A percentile compares a stretch with the other conserved stretches of the same genome.
These are phyloP conservation scores for Ogataea hybrid DNA, from an alignment of 1,139 yeast species.

Conservation along the genomic window DNA sequence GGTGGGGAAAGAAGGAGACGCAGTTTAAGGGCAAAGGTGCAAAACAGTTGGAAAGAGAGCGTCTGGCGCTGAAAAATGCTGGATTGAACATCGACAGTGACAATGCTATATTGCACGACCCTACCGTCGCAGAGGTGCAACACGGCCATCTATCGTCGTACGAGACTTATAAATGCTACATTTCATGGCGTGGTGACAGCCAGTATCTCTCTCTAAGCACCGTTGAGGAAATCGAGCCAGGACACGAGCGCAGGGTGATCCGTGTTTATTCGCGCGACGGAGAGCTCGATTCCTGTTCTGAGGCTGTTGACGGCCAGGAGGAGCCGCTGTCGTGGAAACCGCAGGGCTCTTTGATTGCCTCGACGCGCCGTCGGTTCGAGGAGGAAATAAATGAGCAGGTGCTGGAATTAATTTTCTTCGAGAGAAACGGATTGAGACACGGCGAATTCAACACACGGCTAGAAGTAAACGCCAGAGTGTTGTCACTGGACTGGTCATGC, in stretches of 20 bases:
- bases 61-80: constrained; percentile 58
- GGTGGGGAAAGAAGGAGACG: constrained; percentile 98
- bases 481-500: constrained; percentile 74
- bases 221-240: constrained; percentile 51
- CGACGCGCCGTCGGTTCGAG: constrained; percentile 62
- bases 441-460: constrained; percentile 79
- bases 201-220: constrained; percentile 73
- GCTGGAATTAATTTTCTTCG: constrained; percentile 73
- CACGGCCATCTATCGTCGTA: constrained; percentile 58
- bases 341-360: constrained; percentile 83
- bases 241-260: constrained; percentile 65
- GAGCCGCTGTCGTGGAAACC: constrained; percentile 83
- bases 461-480: constrained; percentile 45
- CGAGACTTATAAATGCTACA: constrained; percentile 44
- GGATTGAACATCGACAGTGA: constrained; percentile 53
- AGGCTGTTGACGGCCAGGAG: constrained; percentile 84
- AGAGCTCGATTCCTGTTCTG: constrained; percentile 77
- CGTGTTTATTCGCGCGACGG: constrained; percentile 84
- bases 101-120: constrained; percentile 73
- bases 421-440: constrained; percentile 89
- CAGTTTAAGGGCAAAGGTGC: constrained; percentile 96
- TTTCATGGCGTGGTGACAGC: constrained; percentile 97
- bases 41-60: constrained; percentile 70
- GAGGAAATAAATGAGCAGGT: constrained; percentile 47
- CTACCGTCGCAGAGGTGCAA: constrained; percentile 82